phyloP scores from a whole-genome alignment of 441 rosid species.

The Bruguiera hainesii region DNA sequence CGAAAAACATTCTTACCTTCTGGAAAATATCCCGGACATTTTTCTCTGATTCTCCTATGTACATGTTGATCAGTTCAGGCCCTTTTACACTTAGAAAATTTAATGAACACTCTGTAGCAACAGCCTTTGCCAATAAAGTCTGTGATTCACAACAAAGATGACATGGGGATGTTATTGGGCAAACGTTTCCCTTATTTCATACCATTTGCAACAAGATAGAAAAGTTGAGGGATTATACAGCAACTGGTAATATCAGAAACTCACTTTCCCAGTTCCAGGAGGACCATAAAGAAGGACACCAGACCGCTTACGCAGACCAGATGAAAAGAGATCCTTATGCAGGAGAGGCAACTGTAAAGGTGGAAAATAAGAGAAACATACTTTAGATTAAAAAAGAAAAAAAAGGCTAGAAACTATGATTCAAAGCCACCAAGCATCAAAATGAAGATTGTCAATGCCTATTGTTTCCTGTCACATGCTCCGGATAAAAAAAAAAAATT shows the following conservation, averaged over 20 bases:
- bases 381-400: constrained; percentile 3
- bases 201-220: constrained; percentile 10
- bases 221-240: constrained; percentile 9
- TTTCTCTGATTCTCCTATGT: constrained; percentile 98
- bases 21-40: constrained; percentile 92
- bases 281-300: constrained; percentile 99
- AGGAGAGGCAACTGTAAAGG: constrained; percentile 73
- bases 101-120: constrained; percentile 95
- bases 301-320: constrained; percentile 95
- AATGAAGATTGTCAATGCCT: too few relatives aligned
- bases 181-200: constrained; percentile 7
- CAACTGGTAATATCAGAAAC: constrained; percentile 22
- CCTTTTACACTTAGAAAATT: constrained; percentile 97
- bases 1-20: constrained; percentile 44
- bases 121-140: constrained; percentile 98
- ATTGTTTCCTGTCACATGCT: too few relatives aligned
- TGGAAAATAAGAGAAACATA: constrained; percentile 8
- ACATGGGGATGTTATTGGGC: background rate
- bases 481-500: too few relatives aligned
- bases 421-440: too few relatives aligned
- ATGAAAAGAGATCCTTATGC: constrained; percentile 94
- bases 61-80: constrained; percentile 97
- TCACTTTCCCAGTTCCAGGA: constrained; percentile 97
- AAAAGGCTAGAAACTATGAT: background rate
- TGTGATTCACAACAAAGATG: constrained; percentile 34